Evolutionary conservation across 345 rosid species (phyloP).

Genomic region (Eucalyptus cloeziana): DNA sequence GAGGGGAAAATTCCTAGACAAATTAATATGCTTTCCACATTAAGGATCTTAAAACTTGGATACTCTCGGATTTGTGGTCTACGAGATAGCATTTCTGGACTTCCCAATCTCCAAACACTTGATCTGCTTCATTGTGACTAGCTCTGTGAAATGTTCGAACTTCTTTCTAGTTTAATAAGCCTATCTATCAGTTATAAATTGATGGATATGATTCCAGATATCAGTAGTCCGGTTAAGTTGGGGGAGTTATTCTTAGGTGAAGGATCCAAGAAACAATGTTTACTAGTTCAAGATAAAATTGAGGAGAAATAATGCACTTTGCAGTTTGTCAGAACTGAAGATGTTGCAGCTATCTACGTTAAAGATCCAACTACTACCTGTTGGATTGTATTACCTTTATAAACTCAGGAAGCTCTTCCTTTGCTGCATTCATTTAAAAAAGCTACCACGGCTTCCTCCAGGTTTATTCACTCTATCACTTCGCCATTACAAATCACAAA

Average conservation of each 20-base stretch:
- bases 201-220: not conserved
- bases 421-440: not conserved
- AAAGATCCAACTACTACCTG: not conserved
- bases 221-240: not conserved
- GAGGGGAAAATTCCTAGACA: not conserved
- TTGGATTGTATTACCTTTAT: not conserved
- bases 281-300: accelerated
- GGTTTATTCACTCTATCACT: not conserved
- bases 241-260: not conserved
- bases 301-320: not conserved
- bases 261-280: not conserved
- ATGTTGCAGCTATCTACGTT: not conserved
- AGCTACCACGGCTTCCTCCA: not conserved
- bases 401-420: not conserved
- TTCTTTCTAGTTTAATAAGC: not conserved
- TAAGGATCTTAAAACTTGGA: not conserved
- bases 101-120: not conserved
- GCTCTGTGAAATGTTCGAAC: not conserved
- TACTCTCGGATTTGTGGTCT: not conserved
- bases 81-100: not conserved
- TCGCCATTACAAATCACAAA: not conserved
- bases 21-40: not conserved
- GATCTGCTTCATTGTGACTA: not conserved
- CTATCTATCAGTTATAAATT: not conserved
- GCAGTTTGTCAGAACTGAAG: not conserved